Conservation (phyloP, 805 yeast genomes). For the Kodamaea nitidulidarum region DNA sequence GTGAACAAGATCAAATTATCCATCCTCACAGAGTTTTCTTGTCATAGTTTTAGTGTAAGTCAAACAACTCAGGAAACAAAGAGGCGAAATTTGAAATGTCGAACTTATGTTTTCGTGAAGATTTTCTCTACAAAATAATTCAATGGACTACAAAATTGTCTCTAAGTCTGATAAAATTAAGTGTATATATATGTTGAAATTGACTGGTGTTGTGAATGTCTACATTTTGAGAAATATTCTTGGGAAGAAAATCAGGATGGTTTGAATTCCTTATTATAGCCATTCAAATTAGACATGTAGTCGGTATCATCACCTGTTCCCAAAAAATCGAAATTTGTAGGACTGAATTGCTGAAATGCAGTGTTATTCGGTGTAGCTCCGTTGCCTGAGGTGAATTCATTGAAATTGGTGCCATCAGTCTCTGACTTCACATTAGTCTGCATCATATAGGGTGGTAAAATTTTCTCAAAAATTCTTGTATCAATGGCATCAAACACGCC, state of each 20-base stretch:
- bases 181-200: too few species aligned
- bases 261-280: not conserved
- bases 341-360: constrained; percentile 2
- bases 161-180: not conserved
- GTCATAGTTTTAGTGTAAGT: too few species aligned
- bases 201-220: too few species aligned
- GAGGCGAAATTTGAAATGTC: too few species aligned
- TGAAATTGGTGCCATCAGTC: not conserved
- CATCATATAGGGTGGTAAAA: constrained; percentile 81
- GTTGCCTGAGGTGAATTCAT: not conserved
- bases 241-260: too few species aligned
- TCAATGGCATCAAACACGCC: constrained; percentile 85
- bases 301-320: constrained; percentile 17
- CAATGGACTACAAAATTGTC: constrained; percentile 6
- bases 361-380: not conserved
- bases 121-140: too few species aligned
- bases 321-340: constrained; percentile 4
- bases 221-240: too few species aligned
- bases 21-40: too few species aligned
- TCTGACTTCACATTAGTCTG: constrained; percentile 19
- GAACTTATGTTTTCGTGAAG: too few species aligned
- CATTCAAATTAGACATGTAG: constrained; percentile 23
- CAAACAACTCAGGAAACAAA: too few species aligned
- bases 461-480: constrained; percentile 78
- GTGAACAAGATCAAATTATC: too few species aligned